Percentiles rank a stretch among this genome's conserved stretches.
Evolutionary conservation across 345 rosid genomes (phyloP).

Genomic region (Corymbia maculata): DNA sequence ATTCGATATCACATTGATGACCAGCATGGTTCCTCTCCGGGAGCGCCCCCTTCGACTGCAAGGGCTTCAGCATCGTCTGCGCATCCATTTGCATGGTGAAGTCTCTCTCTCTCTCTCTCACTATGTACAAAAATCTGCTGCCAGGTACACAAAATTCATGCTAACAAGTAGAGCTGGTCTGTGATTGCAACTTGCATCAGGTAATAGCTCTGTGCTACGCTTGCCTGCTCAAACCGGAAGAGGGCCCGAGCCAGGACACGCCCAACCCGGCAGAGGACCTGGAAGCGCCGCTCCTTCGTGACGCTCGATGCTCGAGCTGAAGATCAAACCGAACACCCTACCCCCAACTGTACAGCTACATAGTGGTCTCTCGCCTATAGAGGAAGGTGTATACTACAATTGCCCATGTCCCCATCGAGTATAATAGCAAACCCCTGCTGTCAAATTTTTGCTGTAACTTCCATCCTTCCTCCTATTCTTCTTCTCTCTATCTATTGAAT

Average conservation of each 20-base stretch:
- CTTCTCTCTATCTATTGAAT: neutral
- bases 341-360: neutral
- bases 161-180: neutral
- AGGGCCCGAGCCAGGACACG: neutral
- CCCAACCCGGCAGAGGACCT: neutral
- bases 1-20: neutral
- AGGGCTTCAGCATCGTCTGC: conserved; percentile 37
- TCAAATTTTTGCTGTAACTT: neutral
- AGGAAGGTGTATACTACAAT: neutral
- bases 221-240: conserved; percentile 5
- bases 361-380: neutral
- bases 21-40: conserved; percentile 38
- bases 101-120: neutral
- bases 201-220: conserved; percentile 8
- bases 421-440: neutral
- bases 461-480: neutral
- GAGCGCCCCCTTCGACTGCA: conserved; percentile 38
- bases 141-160: too few species aligned
- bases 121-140: neutral
- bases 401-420: neutral
- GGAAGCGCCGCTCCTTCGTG: conserved; percentile 2
- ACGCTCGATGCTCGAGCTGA: neutral
- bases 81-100: conserved; percentile 39
- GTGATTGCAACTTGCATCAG: neutral
- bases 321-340: neutral